These are phyloP conservation scores for Jacaranda mimosifolia DNA, from an alignment of 257 asterid species.

Conservation along the genomic window DNA sequence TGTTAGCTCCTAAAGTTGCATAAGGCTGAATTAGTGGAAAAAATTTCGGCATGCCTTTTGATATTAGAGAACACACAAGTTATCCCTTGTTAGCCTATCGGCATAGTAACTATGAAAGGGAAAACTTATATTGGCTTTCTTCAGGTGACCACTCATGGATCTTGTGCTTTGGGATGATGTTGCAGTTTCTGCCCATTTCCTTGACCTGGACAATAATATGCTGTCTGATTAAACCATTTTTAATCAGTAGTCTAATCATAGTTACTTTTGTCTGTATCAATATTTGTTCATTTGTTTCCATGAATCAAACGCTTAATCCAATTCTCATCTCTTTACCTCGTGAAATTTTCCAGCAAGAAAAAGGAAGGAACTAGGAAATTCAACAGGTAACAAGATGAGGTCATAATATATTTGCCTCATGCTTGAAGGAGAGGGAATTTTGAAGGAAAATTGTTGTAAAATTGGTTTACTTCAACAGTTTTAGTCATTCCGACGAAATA, in stretches of 20 bases:
- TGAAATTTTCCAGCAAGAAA: slow-evolving; percentile 47
- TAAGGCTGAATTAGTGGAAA: not conserved
- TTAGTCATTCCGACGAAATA: not conserved
- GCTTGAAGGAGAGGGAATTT: not conserved
- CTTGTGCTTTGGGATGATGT: no score
- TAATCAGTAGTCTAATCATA: not conserved
- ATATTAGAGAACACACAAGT: not conserved
- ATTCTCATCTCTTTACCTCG: slow-evolving; percentile 9
- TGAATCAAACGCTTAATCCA: not conserved
- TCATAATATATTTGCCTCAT: not conserved
- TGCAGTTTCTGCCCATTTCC: no score
- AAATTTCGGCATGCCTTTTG: not conserved
- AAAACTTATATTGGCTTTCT: no score
- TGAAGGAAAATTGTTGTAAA: not conserved
- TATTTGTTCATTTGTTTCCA: slow-evolving; percentile 10
- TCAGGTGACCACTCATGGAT: no score
- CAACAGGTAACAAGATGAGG: slow-evolving; percentile 29
- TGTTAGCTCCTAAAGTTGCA: not conserved
- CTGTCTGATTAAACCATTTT: no score
- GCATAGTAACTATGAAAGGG: no score
- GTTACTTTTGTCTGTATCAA: not conserved
- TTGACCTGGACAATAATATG: no score
- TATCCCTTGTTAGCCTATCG: not conserved
- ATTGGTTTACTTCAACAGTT: slow-evolving; percentile 13
- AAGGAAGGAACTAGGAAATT: slow-evolving; percentile 38